Base-by-base conservation (phyloP, 345 rosid species). In the Camelina laxa region DNA sequence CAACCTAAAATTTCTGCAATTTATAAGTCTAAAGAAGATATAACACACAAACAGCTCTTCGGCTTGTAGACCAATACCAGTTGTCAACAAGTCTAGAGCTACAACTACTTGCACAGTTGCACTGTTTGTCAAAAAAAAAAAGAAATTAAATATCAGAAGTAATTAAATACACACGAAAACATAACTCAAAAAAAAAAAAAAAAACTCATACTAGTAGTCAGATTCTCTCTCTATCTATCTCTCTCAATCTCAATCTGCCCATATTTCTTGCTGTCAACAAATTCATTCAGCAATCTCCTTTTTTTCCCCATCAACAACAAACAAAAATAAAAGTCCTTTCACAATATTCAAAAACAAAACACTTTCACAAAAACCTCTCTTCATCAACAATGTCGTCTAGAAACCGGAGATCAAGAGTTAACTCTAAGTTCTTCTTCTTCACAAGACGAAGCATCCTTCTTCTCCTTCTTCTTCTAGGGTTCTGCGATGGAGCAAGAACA, bases 231-330 rank as follows among this genome's bases (percentile, higher is more conserved):
- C 57, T 62, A 24, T 33, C 74, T n/a, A 27, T 20, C 45, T 7
- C 59, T 50, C 73, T 59, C 74, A 39, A 50, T 60, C 39, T 63
- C 67, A 11, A 49, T 61, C 63, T 68, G 69, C 79, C 74, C 79
- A 76, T 76, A 69, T 62, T 69, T 69, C 79, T 69, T 69, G 79
- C 69, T 75, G 79, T 68, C 79, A 75, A 67, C 79, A 75, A 75
- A 61, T 53, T 61, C 69, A 75, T 60, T 67, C 74, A 51, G 45
- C 55, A 41, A 60, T 59, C 69, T 60, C 9, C 45, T 67, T 59
- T 68, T 67, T 68, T 57, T n/a, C 0, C 38, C 58, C 74, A 60
- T 68, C 79, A 68, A 31, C 63, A 75, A 60, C 74, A 67, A 58
- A 68, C 69, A 75, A 60, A 50, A 42, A 36, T 11, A 12, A 36